A percentile compares a stretch with the other conserved stretches of the same genome.
phyloP scores from a whole-genome alignment of 2,329 filamentous ascomycete genomes.

The Albifimbria verrucaria region DNA sequence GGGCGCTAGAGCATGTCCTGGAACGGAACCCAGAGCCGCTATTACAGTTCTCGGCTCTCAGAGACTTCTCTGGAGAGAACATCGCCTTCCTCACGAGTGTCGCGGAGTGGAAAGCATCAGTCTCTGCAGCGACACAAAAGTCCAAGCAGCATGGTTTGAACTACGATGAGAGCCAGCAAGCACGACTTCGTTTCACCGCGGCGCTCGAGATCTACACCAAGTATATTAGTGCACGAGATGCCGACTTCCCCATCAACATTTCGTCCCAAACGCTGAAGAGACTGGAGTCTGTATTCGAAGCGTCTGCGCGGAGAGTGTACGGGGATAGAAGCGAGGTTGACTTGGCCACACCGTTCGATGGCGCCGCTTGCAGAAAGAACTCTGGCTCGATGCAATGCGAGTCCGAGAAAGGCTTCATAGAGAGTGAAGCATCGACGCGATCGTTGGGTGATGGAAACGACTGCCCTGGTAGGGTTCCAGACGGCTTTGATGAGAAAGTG shows the following conservation, averaged over 20 bases:
- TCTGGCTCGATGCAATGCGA: slow-evolving; percentile 14
- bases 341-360: slow-evolving; percentile 42
- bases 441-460: slow-evolving; percentile 21
- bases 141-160: slow-evolving; percentile 16
- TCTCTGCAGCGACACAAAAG: slow-evolving; percentile 20
- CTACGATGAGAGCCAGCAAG: slow-evolving; percentile 24
- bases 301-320: slow-evolving; percentile 43
- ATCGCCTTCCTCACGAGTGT: slow-evolving; percentile 62
- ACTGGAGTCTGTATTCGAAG: slow-evolving; percentile 55
- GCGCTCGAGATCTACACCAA: slow-evolving; percentile 39
- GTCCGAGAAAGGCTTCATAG: slow-evolving; percentile 20
- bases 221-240: slow-evolving; percentile 29
- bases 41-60: slow-evolving; percentile 58
- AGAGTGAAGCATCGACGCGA: slow-evolving; percentile 8
- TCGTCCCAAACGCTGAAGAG: slow-evolving; percentile 52
- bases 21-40: slow-evolving; percentile 53
- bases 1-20: slow-evolving; percentile 57
- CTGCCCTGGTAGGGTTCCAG: slow-evolving; percentile 45
- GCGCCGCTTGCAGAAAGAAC: slow-evolving; percentile 16
- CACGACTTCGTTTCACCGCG: slow-evolving; percentile 55
- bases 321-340: slow-evolving; percentile 36
- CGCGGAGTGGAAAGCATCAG: slow-evolving; percentile 36
- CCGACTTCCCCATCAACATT: slow-evolving; percentile 66
- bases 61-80: slow-evolving; percentile 66
- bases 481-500: slow-evolving; percentile 47